These are phyloP conservation scores for Peronosclerospora sorghi DNA, from an alignment of 352 stramenopile genomes.

Conservation along the genomic window DNA sequence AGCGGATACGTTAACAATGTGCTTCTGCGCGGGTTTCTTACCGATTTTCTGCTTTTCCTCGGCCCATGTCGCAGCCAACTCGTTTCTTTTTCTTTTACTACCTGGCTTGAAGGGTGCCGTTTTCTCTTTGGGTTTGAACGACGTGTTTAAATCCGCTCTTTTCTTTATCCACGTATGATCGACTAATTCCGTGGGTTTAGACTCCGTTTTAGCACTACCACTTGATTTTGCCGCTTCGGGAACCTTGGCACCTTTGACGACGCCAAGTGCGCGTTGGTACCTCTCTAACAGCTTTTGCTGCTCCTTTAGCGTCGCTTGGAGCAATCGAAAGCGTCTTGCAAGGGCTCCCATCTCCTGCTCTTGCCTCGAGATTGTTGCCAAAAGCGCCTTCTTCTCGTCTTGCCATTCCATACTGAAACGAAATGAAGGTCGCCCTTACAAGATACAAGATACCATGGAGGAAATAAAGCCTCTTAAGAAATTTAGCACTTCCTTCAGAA, in stretches of 20 bases:
- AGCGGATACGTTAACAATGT: conserved; percentile 1
- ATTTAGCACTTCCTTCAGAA: too few species aligned
- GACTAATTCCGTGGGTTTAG: conserved; percentile 2
- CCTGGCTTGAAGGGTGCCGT: background rate
- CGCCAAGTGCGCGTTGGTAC: conserved; percentile 39
- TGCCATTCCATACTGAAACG: conserved; percentile 24
- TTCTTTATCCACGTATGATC: conserved; percentile 1
- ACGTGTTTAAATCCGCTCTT: conserved; percentile 2
- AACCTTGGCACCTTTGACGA: background rate
- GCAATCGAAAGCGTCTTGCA: conserved; percentile 44
- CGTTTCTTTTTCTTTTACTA: conserved; percentile 6
- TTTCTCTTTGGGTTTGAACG: background rate
- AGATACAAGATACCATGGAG: too few species aligned
- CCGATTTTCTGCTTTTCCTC: conserved; percentile 27
- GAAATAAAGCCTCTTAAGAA: too few species aligned
- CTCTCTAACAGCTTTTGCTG: conserved; percentile 65
- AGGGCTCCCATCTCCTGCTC: conserved; percentile 27
- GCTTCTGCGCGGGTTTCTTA: conserved; percentile 17
- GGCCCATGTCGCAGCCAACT: conserved; percentile 25
- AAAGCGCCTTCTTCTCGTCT: conserved; percentile 31
- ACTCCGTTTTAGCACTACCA: conserved; percentile 1
- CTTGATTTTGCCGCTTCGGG: background rate
- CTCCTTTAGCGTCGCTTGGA: conserved; percentile 47
- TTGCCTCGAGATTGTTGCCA: conserved; percentile 35
- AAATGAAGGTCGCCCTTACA: too few species aligned